Base-by-base conservation (phyloP, 805 yeast species). In the Candida sonorensis region DNA sequence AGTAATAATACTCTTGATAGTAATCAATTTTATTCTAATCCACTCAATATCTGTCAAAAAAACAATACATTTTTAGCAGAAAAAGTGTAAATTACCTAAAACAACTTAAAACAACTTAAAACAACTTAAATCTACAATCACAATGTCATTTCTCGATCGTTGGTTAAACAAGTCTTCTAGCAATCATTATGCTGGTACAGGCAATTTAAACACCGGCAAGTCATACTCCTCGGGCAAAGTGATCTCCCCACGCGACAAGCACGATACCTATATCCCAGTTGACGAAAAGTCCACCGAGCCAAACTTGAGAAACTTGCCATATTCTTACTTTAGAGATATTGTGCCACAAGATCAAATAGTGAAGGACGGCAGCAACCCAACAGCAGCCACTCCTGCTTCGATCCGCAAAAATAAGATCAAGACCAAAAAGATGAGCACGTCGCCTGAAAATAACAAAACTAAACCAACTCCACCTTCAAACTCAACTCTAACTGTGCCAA, bases 121-220 rank as follows among this genome's bases (percentile, higher is more conserved):
- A n/a, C n/a, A n/a, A n/a, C n/a, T n/a, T n/a, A n/a, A n/a, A n/a
- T n/a, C 23, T 16, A 5, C 15, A 23, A 18, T 18, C 6, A 40
- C 12, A 26, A 55, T 53, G 57, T 56, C 62, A 13, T 58, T 58
- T 31, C 26, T 58, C 16, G 63, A 58, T 28, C 56, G 63, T 25
- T 57, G 61, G 61, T 36, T 57, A 11, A 51, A 50, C 45, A 41
- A 50, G 15, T 37, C 44, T 17, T 37, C 40, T 10, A 25, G 45
- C 4, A 34, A 30, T 15, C 45, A 46, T 29, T 34, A 36, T 31
- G 30, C 38, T 2, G 44, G 51, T 7, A 40, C 40, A 9, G 37
- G 36, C 10, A 38, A 30, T 13, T 31, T 36, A 12, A 53, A 53
- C 30, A 52, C 61, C 1, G 62, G 61, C 8, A 38, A 44, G 8